Conservation (phyloP, 805 yeast species). For the Saturnispora serradocipensis region DNA sequence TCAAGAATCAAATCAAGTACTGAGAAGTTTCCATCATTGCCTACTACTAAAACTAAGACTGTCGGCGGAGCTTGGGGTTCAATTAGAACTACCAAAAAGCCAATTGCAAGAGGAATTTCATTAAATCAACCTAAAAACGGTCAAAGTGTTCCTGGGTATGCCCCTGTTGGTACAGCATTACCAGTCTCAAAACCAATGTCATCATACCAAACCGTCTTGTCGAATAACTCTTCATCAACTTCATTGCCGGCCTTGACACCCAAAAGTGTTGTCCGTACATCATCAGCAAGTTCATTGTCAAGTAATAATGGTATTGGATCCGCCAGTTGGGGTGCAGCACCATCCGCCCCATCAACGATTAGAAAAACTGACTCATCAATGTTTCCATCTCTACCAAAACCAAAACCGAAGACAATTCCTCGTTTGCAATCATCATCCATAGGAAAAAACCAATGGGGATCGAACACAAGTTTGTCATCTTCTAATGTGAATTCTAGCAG, state of each 20-base stretch:
- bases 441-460: constrained; percentile 28
- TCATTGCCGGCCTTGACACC: constrained; percentile 5
- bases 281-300: background rate
- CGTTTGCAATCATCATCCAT: constrained; percentile 43
- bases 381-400: constrained; percentile 30
- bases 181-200: constrained; percentile 18
- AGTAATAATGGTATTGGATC: background rate
- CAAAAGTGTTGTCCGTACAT: background rate
- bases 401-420: constrained; percentile 38
- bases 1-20: background rate
- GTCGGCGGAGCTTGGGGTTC: background rate
- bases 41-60: background rate
- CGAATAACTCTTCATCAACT: constrained; percentile 12
- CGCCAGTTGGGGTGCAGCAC: background rate
- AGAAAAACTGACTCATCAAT: constrained; percentile 4
- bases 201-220: constrained; percentile 20
- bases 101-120: constrained; percentile 14
- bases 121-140: constrained; percentile 14
- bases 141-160: constrained; percentile 15
- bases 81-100: background rate
- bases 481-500: constrained; percentile 1
- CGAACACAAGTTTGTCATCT: background rate
- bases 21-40: constrained; percentile 2
- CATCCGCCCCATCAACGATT: constrained; percentile 8
- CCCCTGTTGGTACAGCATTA: constrained; percentile 2